Base-by-base conservation (phyloP, 1,139 yeast species). In the Candida pseudoviswanathii region DNA sequence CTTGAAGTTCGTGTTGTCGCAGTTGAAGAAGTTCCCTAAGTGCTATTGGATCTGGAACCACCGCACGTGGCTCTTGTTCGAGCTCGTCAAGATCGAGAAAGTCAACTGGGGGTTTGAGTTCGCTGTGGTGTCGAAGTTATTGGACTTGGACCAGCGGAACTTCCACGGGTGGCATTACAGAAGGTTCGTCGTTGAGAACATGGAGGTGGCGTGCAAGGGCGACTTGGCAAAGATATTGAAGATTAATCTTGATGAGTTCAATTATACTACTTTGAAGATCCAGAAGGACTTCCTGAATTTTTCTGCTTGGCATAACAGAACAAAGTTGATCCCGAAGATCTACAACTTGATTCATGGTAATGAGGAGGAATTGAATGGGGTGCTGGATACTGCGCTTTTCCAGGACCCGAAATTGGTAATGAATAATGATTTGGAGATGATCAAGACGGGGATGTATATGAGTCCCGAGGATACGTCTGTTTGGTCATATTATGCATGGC, bases 1-100 rank as follows among this genome's bases (percentile, higher is more conserved):
- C 58, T 71, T 94, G 46, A 61, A 70, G 34, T 82, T 89, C 60
- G 76, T 85, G 1, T 75, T 86, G 71, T 66, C 68, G 0, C 78
- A 84, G 56, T 70, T 94, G 59, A 81, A 80, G 51, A 67, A 77
- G 51, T 85, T 70, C 56, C 99, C 99, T 2, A 94, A 94, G 64
- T 89, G 92, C 36, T 94, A 94, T 64, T 92, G 98, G 97, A 85
- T 94, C 21, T 94, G 98, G 97, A 88, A 86, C 60, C 98, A 94
- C 65, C 77, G 99, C 31, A 70, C 81, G 22, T 94, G 99, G 99
- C 80, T 89, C 46, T 68, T 94, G 39, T 75, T 78, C 48, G 72
- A 76, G 51, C 71, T 82, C 44, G 83, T 86, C 4, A 60, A 63
- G 0, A 51, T 63, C 4, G 77, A 81, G 3, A 52, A 50, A 43